These are phyloP conservation scores for Trapa bicornis DNA, from an alignment of 345 rosid species.

Conservation along the genomic window DNA sequence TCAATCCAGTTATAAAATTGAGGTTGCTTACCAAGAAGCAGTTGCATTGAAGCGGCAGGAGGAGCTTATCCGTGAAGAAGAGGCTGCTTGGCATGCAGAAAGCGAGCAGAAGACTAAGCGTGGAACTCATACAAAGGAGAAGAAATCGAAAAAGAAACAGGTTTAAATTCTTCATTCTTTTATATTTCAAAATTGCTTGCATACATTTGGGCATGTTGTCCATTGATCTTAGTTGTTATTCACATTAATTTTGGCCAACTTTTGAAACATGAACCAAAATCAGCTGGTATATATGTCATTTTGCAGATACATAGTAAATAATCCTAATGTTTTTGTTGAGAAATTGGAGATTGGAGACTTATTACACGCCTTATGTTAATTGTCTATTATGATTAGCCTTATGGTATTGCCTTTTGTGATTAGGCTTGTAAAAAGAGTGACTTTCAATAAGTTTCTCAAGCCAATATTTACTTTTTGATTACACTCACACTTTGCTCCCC, in stretches of 20 bases:
- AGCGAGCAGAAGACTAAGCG: conserved; percentile 75
- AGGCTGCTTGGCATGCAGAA: conserved; percentile 70
- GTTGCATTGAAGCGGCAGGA: conserved; percentile 89
- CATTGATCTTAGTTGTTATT: not conserved
- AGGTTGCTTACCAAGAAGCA: conserved; percentile 89
- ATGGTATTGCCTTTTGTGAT: not conserved
- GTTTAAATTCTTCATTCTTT: conserved; percentile 16
- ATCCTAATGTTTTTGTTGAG: not conserved
- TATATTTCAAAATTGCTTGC: not conserved
- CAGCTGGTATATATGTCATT: not conserved
- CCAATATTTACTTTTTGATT: too few species aligned
- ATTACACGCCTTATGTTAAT: not conserved
- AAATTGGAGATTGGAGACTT: not conserved
- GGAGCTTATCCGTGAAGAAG: conserved; percentile 93
- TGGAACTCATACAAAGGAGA: conserved; percentile 59
- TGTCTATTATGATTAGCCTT: not conserved
- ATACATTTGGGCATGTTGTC: not conserved
- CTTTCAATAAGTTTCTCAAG: not conserved
- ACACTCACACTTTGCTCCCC: too few species aligned
- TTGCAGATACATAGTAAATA: not conserved
- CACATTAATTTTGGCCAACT: not conserved
- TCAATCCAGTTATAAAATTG: conserved; percentile 60
- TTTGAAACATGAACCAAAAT: not conserved
- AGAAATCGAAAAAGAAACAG: conserved; percentile 89
- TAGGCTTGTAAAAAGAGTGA: not conserved